Evolutionary conservation across 352 stramenopile genomes (phyloP).

Genomic region (Peronospora farinosa): DNA sequence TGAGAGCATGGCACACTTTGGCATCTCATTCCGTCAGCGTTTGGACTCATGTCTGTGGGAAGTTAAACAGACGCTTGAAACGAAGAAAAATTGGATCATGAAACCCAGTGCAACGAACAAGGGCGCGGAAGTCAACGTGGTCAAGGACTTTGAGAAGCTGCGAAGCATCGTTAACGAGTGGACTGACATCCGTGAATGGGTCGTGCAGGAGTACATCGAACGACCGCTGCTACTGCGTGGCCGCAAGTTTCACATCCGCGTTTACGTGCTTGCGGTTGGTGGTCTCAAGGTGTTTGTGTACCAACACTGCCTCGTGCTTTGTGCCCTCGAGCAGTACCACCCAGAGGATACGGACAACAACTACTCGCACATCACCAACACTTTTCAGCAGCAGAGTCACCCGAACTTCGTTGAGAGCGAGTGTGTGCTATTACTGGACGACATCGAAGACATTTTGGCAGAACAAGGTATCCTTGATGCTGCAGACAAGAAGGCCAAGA

Average conservation of each 20-base stretch:
- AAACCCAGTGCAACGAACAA: conserved; percentile 75
- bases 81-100: conserved; percentile 55
- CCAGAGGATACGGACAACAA: conserved; percentile 44
- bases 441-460: conserved; percentile 48
- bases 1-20: conserved; percentile 46
- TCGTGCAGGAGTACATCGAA: conserved; percentile 55
- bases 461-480: conserved; percentile 33
- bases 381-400: conserved; percentile 65
- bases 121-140: conserved; percentile 57
- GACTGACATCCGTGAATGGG: conserved; percentile 64
- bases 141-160: conserved; percentile 56
- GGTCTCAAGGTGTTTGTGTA: conserved; percentile 67
- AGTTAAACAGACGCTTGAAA: conserved; percentile 40
- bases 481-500: conserved; percentile 43
- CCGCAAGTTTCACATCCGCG: conserved; percentile 70
- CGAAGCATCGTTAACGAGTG: conserved; percentile 54
- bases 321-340: conserved; percentile 43
- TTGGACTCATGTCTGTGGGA: conserved; percentile 58
- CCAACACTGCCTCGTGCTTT: conserved; percentile 54
- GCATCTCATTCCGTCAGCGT: conserved; percentile 50
- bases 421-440: conserved; percentile 54
- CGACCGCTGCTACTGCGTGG: conserved; percentile 45
- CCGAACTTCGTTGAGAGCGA: conserved; percentile 64
- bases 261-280: conserved; percentile 52
- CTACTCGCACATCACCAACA: conserved; percentile 76